A percentile compares a stretch with the other conserved stretches of the same genome.
phyloP scores from a whole-genome alignment of 2,329 filamentous ascomycete species.

The Zasmidium citrigriseum region DNA sequence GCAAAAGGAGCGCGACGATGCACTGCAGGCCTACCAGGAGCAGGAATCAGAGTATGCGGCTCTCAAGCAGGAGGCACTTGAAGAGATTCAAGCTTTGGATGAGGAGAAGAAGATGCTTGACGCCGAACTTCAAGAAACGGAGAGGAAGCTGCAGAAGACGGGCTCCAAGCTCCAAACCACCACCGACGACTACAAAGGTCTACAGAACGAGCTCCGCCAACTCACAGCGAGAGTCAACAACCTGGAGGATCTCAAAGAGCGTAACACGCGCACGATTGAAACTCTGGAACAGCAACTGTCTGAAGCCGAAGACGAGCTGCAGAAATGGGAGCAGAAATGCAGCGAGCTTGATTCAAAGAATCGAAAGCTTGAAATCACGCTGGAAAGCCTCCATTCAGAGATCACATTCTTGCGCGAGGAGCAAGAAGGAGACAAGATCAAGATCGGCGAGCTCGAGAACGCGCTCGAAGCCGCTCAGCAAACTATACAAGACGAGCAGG shows the following conservation, averaged over 20 bases:
- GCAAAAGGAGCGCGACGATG: constrained; percentile 83
- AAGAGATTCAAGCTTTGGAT: constrained; percentile 55
- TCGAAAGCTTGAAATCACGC: constrained; percentile 83
- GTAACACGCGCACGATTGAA: constrained; percentile 75
- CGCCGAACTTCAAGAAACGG: constrained; percentile 52
- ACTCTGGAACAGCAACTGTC: constrained; percentile 79
- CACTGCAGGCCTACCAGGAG: constrained; percentile 70
- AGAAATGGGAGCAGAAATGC: constrained; percentile 80
- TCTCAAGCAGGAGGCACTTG: constrained; percentile 59
- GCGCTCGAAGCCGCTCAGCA: constrained; percentile 77
- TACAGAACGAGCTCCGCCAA: constrained; percentile 91
- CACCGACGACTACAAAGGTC: constrained; percentile 83
- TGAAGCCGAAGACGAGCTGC: constrained; percentile 83
- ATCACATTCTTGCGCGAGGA: constrained; percentile 95
- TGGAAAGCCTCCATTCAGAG: constrained; percentile 89
- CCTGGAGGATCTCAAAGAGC: constrained; percentile 85
- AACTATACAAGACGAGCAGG: constrained; percentile 79
- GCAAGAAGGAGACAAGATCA: constrained; percentile 96
- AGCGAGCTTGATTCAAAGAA: constrained; percentile 85
- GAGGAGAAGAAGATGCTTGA: constrained; percentile 45
- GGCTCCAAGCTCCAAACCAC: constrained; percentile 71
- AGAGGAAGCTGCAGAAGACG: constrained; percentile 50
- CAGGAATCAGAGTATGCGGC: constrained; percentile 56
- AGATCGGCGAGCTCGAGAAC: constrained; percentile 90
- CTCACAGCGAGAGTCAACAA: constrained; percentile 84